These are phyloP conservation scores for Panus rudis DNA, from an alignment of 768 basidiomycete genomes.

Conservation along the genomic window DNA sequence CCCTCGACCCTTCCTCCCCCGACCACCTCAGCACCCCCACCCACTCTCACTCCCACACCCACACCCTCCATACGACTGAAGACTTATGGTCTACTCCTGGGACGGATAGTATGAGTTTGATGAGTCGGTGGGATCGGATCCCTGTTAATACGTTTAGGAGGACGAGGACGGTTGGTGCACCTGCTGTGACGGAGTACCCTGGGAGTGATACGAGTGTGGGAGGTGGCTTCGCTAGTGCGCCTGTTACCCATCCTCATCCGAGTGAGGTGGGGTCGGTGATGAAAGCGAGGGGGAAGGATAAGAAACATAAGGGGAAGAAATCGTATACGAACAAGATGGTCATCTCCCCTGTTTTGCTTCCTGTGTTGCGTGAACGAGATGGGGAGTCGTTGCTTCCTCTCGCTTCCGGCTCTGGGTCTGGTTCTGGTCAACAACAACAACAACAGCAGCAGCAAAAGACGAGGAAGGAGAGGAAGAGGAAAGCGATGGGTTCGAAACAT, in stretches of 20 bases:
- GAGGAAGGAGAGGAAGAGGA: slow-evolving; percentile 52
- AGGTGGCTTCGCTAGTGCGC: slow-evolving; percentile 9
- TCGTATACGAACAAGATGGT: slow-evolving; percentile 23
- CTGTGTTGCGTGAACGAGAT: slow-evolving; percentile 45
- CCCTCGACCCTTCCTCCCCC: slow-evolving; percentile 44
- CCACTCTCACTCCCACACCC: slow-evolving; percentile 11
- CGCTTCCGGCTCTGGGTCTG: slow-evolving; percentile 9
- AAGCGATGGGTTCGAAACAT: slow-evolving; percentile 13
- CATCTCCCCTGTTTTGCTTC: slow-evolving; percentile 46
- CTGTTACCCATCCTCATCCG: slow-evolving; percentile 6
- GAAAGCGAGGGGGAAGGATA: slow-evolving; percentile 19
- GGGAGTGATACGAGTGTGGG: slow-evolving; percentile 31
- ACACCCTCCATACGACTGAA: slow-evolving; percentile 4
- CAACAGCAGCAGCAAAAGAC: slow-evolving; percentile 61
- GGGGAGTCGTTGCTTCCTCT: slow-evolving; percentile 52
- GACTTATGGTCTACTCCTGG: neutral
- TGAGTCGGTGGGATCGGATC: slow-evolving; percentile 67
- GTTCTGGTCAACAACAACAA: slow-evolving; percentile 20
- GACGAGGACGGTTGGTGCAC: slow-evolving; percentile 42
- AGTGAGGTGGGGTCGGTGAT: slow-evolving; percentile 20
- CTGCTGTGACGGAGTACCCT: slow-evolving; percentile 16
- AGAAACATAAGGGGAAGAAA: neutral
- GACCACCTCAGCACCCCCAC: slow-evolving; percentile 1
- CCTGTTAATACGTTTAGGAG: slow-evolving; percentile 69
- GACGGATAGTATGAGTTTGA: slow-evolving; percentile 33